Base-by-base conservation (phyloP, 495 filamentous ascomycete genomes). In the Penicillium alfredii region DNA sequence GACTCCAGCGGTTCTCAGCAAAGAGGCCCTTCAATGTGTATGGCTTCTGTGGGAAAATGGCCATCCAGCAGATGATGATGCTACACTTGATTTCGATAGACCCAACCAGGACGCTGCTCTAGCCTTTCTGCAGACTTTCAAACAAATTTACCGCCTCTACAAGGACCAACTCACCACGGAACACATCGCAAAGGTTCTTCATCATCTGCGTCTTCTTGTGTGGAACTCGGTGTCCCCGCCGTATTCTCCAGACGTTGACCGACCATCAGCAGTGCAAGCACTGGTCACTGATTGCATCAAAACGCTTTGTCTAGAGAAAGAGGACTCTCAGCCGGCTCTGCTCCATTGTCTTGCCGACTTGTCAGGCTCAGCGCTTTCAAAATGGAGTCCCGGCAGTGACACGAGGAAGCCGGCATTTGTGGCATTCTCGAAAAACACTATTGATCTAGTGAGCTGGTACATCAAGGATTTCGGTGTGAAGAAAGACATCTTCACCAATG, bases 241-340 rank as follows among this genome's bases (percentile, higher is more conserved):
- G 10, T 95, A 95, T 51, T 80, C 84, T 21, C 78, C 77, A 21
- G 92, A 96, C 61, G 68, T 88, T n/a, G 89, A 95, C 33, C 79
- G 78, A 38, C 71, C 84, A 40, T 95, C 88, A 1, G 72, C 77
- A 6, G 57, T 98, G 6, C 92, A 98, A 53, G 73, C 60, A 8
- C 69, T 81, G 45, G 78, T 90, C 10, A 60, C 92, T 9, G 79
- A 86, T 14, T 80, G 76, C 24, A 64, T 93, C 24, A 81, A 80
- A 47, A 71, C 74, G 25, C 72, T 95, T 10, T 80, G 82, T 18
- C 76, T 74, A 2, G 84, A 90, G 33, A 64, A 81, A 14, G 60
- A 69, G 4, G 78, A 76, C 2, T 80, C 81, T 0, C 79, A 88
- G 13, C 71, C 80, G 4, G 71, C 75, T 3, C 66, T 94, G 38